A percentile compares a stretch with the other conserved stretches of the same genome.
Evolutionary conservation across 2,329 filamentous ascomycete species (phyloP).

Genomic region (Zalaria obscura): DNA sequence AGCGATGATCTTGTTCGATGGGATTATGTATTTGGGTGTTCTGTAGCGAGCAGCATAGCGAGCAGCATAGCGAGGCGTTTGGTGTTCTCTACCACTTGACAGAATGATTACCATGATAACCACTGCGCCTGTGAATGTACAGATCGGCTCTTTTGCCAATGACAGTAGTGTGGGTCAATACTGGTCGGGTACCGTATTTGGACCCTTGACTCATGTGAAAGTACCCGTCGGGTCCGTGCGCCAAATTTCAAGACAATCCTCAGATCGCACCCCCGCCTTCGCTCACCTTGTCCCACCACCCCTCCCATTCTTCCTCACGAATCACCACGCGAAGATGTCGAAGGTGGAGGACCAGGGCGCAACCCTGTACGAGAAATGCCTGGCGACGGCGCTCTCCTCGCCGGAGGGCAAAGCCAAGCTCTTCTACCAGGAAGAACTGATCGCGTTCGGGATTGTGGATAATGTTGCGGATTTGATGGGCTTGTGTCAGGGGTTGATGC

Average conservation of each 20-base stretch:
- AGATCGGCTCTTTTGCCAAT: too few species aligned
- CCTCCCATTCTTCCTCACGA: too few species aligned
- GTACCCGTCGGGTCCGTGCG: too few species aligned
- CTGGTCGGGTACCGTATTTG: too few species aligned
- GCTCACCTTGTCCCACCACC: too few species aligned
- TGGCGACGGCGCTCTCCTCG: slow-evolving; percentile 9
- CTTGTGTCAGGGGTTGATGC: slow-evolving; percentile 16
- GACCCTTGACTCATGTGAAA: too few species aligned
- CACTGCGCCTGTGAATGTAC: too few species aligned
- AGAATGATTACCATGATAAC: too few species aligned
- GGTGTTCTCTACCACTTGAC: not conserved
- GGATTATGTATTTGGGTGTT: not conserved
- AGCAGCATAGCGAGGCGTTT: not conserved
- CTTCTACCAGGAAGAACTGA: slow-evolving; percentile 18
- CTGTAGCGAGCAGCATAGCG: not conserved
- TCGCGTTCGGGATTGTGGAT: slow-evolving; percentile 10
- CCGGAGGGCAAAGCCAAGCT: slow-evolving; percentile 15
- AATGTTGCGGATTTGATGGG: slow-evolving; percentile 13
- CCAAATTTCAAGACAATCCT: too few species aligned
- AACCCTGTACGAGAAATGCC: slow-evolving; percentile 14
- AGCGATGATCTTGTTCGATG: not conserved
- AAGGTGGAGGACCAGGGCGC: slow-evolving; percentile 13
- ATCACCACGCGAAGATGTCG: not conserved
- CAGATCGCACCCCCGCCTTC: too few species aligned
- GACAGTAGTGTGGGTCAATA: too few species aligned